Percentiles rank a stretch among this genome's conserved stretches.
Conservation (phyloP, 2,329 filamentous ascomycete genomes). For the Penicillium psychrosexuale region DNA sequence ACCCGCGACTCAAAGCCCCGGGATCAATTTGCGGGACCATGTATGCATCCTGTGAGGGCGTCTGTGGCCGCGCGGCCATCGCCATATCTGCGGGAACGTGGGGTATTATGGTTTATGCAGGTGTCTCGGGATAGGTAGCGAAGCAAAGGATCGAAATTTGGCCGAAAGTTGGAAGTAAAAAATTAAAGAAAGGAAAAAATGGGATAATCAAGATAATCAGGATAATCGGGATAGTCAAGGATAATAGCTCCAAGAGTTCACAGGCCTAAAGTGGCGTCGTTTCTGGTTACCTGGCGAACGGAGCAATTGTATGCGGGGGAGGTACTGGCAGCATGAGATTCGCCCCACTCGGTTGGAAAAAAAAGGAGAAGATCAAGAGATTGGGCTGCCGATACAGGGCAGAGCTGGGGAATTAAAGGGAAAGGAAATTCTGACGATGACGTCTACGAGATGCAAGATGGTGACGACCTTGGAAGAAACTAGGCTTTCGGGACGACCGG, state of each 20-base stretch:
- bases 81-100: constrained; percentile 34
- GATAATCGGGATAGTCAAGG: neutral
- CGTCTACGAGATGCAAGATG: constrained; percentile 29
- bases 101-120: constrained; percentile 5
- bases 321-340: constrained; percentile 10
- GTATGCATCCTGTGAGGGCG: constrained; percentile 41
- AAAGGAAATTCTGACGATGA: constrained; percentile 26
- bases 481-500: constrained; percentile 14
- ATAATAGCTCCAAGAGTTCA: constrained; percentile 5
- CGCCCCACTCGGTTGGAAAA: constrained; percentile 10
- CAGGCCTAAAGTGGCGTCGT: constrained; percentile 9
- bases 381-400: constrained; percentile 7
- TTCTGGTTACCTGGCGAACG: constrained; percentile 35
- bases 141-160: neutral
- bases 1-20: constrained; percentile 32
- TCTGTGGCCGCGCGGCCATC: constrained; percentile 39
- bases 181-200: constrained; percentile 1
- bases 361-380: constrained; percentile 3
- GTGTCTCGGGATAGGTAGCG: neutral
- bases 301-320: constrained; percentile 31
- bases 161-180: constrained; percentile 12
- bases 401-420: neutral
- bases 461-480: constrained; percentile 7
- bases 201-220: neutral
- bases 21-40: constrained; percentile 22